Conservation (phyloP, 1,139 yeast genomes). For the Taphrina pruni region DNA sequence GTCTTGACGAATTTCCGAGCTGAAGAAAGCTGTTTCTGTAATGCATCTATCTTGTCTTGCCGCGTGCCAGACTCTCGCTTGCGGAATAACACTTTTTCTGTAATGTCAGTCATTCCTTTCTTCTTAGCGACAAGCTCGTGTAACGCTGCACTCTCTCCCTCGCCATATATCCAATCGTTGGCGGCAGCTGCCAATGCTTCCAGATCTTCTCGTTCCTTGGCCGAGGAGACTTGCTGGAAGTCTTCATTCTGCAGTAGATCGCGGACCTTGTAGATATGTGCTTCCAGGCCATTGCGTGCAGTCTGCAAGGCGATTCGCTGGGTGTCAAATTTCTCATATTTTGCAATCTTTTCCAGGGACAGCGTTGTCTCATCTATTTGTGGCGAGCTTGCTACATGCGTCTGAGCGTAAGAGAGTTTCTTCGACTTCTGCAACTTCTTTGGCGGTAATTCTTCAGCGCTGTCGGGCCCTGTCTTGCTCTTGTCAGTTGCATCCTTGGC, state of each 20-base stretch:
- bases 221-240: slow-evolving; percentile 41
- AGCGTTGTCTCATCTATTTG: slow-evolving; percentile 6
- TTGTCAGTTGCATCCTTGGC: slow-evolving; percentile 2
- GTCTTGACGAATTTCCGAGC: slow-evolving; percentile 45
- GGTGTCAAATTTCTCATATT: slow-evolving; percentile 49
- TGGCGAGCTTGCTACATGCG: slow-evolving; percentile 13
- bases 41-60: slow-evolving; percentile 31
- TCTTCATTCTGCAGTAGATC: slow-evolving; percentile 46
- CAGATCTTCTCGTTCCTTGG: slow-evolving; percentile 44
- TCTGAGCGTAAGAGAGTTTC: not conserved
- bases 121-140: slow-evolving; percentile 55
- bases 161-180: slow-evolving; percentile 81
- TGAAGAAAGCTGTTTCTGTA: slow-evolving; percentile 46
- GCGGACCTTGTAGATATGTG: slow-evolving; percentile 51
- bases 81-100: slow-evolving; percentile 46
- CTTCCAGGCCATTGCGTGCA: slow-evolving; percentile 52
- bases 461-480: slow-evolving; percentile 21
- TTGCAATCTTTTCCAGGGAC: slow-evolving; percentile 48
- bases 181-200: slow-evolving; percentile 42
- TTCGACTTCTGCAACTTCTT: slow-evolving; percentile 7
- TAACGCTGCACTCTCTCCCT: slow-evolving; percentile 62
- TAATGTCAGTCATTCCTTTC: slow-evolving; percentile 49
- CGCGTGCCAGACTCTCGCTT: slow-evolving; percentile 43
- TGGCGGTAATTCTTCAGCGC: slow-evolving; percentile 22
- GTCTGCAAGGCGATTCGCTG: slow-evolving; percentile 50